These are phyloP conservation scores for Apophysomyces ossiformis DNA, from an alignment of 371 early-diverging fungal genomes.

Conservation along the genomic window DNA sequence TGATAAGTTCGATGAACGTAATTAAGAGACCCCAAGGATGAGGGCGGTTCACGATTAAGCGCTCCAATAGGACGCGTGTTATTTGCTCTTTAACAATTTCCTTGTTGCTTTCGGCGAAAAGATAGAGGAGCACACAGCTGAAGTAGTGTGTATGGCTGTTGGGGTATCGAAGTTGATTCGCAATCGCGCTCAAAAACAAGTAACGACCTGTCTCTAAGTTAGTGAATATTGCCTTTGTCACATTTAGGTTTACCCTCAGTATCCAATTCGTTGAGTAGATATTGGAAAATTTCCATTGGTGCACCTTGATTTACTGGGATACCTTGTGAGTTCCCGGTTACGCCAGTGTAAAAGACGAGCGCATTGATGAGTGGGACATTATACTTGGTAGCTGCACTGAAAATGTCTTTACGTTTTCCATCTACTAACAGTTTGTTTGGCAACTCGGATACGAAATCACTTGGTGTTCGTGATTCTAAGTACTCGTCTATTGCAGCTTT, in stretches of 20 bases:
- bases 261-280: constrained; percentile 77
- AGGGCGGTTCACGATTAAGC: constrained; percentile 95
- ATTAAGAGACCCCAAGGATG: constrained; percentile 98
- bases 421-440: constrained; percentile 46
- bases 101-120: constrained; percentile 84
- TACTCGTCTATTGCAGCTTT: constrained; percentile 78
- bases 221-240: constrained; percentile 1
- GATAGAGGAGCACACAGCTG: constrained; percentile 81
- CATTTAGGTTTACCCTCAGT: constrained; percentile 67
- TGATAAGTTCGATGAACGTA: constrained; percentile 95
- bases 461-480: constrained; percentile 66
- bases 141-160: constrained; percentile 97
- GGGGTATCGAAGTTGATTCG: constrained; percentile 97
- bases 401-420: constrained; percentile 7
- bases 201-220: constrained; percentile 69
- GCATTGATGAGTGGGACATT: constrained; percentile 85
- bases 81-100: constrained; percentile 94
- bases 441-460: constrained; percentile 66
- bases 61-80: constrained; percentile 92
- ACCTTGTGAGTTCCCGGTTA: constrained; percentile 71
- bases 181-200: constrained; percentile 87
- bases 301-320: constrained; percentile 72
- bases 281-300: constrained; percentile 86
- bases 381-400: constrained; percentile 59
- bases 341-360: constrained; percentile 87